A percentile compares a stretch with the other conserved stretches of the same genome.
phyloP scores from a whole-genome alignment of 2,329 filamentous ascomycete species.

The Talaromyces piceae region DNA sequence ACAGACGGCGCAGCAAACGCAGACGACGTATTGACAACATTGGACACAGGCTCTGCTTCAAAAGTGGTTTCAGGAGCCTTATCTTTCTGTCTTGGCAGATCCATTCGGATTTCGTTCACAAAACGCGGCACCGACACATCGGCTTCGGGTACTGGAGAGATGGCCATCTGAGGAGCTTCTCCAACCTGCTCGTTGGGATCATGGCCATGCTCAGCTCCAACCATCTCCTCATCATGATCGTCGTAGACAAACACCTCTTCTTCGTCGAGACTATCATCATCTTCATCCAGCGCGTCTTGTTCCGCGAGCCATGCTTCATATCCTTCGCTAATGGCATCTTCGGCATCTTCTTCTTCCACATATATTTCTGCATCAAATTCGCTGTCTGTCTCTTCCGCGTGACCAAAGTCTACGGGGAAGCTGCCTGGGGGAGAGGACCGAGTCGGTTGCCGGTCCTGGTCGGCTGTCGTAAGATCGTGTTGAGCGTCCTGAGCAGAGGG shows the following conservation, averaged over 20 bases:
- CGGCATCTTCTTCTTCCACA: too few relatives aligned
- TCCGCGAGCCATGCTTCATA: not conserved
- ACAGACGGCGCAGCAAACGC: not conserved
- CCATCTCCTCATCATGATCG: not conserved
- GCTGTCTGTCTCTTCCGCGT: constrained; percentile 6
- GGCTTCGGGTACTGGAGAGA: not conserved
- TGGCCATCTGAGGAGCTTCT: not conserved
- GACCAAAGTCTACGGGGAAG: constrained; percentile 3
- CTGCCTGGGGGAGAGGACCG: constrained; percentile 10
- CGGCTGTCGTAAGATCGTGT: not conserved
- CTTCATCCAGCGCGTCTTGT: not conserved
- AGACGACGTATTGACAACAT: not conserved
- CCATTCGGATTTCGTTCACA: not conserved
- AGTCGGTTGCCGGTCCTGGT: not conserved
- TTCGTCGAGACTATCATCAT: not conserved
- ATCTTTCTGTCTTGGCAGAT: not conserved
- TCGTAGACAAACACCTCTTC: not conserved
- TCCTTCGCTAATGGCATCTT: not conserved
- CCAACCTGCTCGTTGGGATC: not conserved
- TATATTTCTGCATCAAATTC: constrained; percentile 8
- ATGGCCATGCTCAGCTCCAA: constrained; percentile 5
- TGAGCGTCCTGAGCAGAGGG: not conserved
- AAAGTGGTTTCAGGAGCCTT: not conserved
- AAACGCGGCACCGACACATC: not conserved
- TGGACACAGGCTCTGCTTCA: not conserved